phyloP scores from a whole-genome alignment of 2,329 filamentous ascomycete species.

The Raffaelea albimanens region DNA sequence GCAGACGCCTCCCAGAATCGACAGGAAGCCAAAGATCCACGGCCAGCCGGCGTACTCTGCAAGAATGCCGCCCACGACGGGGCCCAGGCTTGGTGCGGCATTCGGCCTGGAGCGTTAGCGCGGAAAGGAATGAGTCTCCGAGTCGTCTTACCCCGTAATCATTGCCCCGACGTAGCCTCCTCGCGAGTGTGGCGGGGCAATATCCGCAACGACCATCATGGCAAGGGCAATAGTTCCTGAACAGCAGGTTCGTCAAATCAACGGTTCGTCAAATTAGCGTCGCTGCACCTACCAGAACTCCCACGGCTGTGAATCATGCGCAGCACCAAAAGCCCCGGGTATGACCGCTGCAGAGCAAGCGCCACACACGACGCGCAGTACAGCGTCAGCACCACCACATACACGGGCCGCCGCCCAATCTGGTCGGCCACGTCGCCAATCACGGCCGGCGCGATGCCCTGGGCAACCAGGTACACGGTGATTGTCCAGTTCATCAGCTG shows the following conservation, averaged over 20 bases:
- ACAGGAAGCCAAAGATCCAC: conserved; percentile 29
- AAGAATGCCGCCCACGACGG: conserved; percentile 24
- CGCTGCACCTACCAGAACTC: neutral
- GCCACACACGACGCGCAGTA: neutral
- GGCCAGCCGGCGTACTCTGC: conserved; percentile 24
- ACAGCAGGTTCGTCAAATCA: neutral
- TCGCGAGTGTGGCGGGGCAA: neutral
- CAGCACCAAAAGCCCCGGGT: neutral
- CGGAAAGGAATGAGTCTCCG: too few species aligned
- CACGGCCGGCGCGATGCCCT: neutral
- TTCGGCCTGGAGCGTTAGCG: neutral
- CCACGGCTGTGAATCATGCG: neutral
- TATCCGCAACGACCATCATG: conserved; percentile 1
- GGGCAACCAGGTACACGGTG: neutral
- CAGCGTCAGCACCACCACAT: neutral
- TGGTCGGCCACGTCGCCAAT: neutral
- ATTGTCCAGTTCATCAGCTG: neutral
- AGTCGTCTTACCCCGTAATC: neutral
- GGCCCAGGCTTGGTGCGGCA: conserved; percentile 16
- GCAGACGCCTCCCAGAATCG: conserved; percentile 19
- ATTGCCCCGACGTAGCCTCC: neutral
- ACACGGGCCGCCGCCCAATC: neutral
- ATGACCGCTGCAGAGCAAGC: neutral
- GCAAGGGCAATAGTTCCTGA: neutral
- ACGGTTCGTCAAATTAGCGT: neutral